Conservation (phyloP, 2,329 filamentous ascomycete genomes). For the Orbilia quercus region DNA sequence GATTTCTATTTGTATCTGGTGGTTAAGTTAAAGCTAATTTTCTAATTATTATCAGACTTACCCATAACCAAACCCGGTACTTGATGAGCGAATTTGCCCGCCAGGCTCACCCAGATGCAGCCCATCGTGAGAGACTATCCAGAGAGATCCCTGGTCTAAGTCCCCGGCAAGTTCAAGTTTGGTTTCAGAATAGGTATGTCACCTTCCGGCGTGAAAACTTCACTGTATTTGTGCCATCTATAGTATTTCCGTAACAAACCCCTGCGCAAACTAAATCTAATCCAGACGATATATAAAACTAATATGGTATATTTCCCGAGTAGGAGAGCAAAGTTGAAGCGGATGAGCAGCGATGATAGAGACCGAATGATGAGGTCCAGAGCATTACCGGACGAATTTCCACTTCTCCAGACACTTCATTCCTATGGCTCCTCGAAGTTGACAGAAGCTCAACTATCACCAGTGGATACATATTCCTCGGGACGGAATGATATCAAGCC, state of each 20-base stretch:
- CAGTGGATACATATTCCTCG: conserved; percentile 58
- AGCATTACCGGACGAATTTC: conserved; percentile 76
- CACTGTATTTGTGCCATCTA: too few relatives aligned
- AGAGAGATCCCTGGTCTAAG: conserved; percentile 91
- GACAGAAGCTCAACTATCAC: conserved; percentile 59
- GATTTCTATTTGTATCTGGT: too few relatives aligned
- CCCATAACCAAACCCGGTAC: conserved; percentile 96
- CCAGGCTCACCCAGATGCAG: conserved; percentile 91
- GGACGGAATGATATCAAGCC: conserved; percentile 58
- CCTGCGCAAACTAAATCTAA: too few relatives aligned
- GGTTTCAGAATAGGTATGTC: conserved; percentile 93
- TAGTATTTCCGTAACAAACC: too few relatives aligned
- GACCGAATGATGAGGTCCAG: conserved; percentile 79
- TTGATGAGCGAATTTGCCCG: conserved; percentile 97
- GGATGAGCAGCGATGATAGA: conserved; percentile 75
- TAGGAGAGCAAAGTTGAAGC: conserved; percentile 78
- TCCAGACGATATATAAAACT: too few relatives aligned
- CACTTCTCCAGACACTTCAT: conserved; percentile 76
- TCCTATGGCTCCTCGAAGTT: conserved; percentile 59
- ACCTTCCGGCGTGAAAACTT: too few relatives aligned
- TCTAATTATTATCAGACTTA: conserved; percentile 72
- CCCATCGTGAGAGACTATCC: conserved; percentile 85
- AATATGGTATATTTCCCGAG: background rate
- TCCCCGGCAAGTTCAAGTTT: conserved; percentile 93
- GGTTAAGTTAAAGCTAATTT: too few relatives aligned